A percentile compares a stretch with the other conserved stretches of the same genome.
phyloP scores from a whole-genome alignment of 2,329 filamentous ascomycete species.

The Scopulariopsis brevicaulis region DNA sequence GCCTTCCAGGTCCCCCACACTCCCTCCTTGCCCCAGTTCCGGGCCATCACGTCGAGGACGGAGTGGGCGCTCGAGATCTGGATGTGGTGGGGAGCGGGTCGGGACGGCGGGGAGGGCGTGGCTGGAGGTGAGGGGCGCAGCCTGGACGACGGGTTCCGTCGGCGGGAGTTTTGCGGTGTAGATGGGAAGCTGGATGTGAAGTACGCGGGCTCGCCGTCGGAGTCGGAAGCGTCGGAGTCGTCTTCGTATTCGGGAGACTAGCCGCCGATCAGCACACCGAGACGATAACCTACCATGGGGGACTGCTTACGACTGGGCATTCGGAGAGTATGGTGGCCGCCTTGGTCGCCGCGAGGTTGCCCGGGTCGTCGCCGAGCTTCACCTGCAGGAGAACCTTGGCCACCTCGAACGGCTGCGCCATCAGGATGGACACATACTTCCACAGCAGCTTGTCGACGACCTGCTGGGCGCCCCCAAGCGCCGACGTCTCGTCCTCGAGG shows the following conservation, averaged over 20 bases:
- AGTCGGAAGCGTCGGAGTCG: conserved; percentile 43
- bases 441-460: conserved; percentile 77
- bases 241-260: neutral
- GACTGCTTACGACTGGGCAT: neutral
- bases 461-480: conserved; percentile 44
- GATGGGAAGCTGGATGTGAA: conserved; percentile 58
- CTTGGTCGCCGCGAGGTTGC: neutral
- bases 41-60: conserved; percentile 73
- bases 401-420: conserved; percentile 94
- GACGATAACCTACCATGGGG: neutral
- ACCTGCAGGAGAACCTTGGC: conserved; percentile 89
- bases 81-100: conserved; percentile 47
- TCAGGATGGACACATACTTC: conserved; percentile 81
- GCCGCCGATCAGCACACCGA: neutral
- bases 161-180: conserved; percentile 36
- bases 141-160: conserved; percentile 13
- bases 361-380: conserved; percentile 3
- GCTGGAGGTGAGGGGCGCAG: conserved; percentile 13
- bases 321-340: neutral
- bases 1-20: conserved; percentile 91
- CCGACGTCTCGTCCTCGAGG: conserved; percentile 1
- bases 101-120: conserved; percentile 17
- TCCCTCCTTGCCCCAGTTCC: conserved; percentile 82
- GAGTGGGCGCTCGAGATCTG: conserved; percentile 66
- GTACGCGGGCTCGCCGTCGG: conserved; percentile 66